Base-by-base conservation (phyloP, 306 rosid species). In the Ormosia semicastrata region DNA sequence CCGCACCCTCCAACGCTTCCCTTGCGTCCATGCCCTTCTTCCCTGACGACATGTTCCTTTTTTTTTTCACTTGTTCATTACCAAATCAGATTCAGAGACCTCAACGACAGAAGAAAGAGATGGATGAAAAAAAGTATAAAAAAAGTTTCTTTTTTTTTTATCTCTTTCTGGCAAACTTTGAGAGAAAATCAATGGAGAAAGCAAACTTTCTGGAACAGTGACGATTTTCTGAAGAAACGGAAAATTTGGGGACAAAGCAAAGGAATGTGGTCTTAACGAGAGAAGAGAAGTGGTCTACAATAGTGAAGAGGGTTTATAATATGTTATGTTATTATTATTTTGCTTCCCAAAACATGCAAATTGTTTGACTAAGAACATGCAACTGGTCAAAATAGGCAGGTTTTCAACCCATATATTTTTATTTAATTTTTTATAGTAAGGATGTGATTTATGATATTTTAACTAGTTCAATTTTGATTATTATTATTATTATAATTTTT, bases 1-100 rank as follows among this genome's bases (percentile, higher is more conserved):
- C 82, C 0, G 87, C 91, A 17, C 66, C 80, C 66, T 76, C 90
- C 3, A 87, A 79, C 2, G 69, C 72, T 73, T 74, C 54, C 76
- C 62, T 86, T 47, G 74, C 68, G 13, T 71, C 77, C 86, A 84
- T 63, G 5, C 53, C 66, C 79, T 53, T 81, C 49, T 49, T 49
- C 54, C 14, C 13, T 49, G 29, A 57, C 32, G 77, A 62, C 84
- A 81, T 80, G 56, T 58, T 60, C 17, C 7, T 33, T 62, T 13
- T 32, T 10, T 33, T 29, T 4, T 29, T 47, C 80, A 73, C 73
- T 13, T n/a, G 1, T 12, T 72, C 79, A 73, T 81, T 66, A 50
- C 78, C 75, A 24, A 15, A 44, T 76, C 47, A 62, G 15, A 62
- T 47, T 57, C 68, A 41, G 34, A 36, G 62, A n/a, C 24, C 24